Evolutionary conservation across 2,329 filamentous ascomycete genomes (phyloP).

Genomic region (Paraconiothyrium sp.): DNA sequence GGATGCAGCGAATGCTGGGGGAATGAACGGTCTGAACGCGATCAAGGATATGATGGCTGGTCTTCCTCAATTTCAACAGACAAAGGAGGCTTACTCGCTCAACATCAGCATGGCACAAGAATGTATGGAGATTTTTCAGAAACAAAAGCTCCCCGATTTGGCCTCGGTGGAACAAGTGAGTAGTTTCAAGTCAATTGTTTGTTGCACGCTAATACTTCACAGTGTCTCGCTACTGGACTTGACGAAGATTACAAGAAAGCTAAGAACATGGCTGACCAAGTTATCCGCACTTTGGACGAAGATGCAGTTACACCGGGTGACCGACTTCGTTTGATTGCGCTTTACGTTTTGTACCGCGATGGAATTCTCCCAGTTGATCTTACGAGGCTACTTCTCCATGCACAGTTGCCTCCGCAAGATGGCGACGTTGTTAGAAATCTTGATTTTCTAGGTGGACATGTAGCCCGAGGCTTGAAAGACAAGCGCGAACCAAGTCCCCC

Average conservation of each 20-base stretch:
- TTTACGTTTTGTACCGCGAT: conserved; percentile 87
- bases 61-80: conserved; percentile 91
- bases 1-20: conserved; percentile 73
- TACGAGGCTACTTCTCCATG: conserved; percentile 83
- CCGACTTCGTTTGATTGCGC: conserved; percentile 82
- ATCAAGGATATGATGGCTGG: conserved; percentile 98
- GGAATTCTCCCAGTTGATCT: conserved; percentile 87
- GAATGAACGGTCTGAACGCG: conserved; percentile 85
- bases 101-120: conserved; percentile 97
- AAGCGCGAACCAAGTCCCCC: conserved; percentile 70
- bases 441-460: conserved; percentile 80
- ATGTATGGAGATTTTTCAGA: conserved; percentile 92
- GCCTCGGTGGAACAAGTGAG: conserved; percentile 82
- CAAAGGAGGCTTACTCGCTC: conserved; percentile 93
- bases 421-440: conserved; percentile 79
- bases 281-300: conserved; percentile 89
- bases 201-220: conserved; percentile 11
- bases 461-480: conserved; percentile 80
- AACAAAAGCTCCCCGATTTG: conserved; percentile 84
- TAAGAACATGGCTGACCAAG: conserved; percentile 85
- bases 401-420: conserved; percentile 78
- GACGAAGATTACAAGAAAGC: conserved; percentile 93
- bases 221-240: conserved; percentile 85
- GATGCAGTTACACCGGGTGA: conserved; percentile 76
- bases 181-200: background rate